Evolutionary conservation across 1,284 basidiomycete species (phyloP), one percentile per base, ranked within the genome.

Genomic region (Kwoniella shivajii): DNA sequence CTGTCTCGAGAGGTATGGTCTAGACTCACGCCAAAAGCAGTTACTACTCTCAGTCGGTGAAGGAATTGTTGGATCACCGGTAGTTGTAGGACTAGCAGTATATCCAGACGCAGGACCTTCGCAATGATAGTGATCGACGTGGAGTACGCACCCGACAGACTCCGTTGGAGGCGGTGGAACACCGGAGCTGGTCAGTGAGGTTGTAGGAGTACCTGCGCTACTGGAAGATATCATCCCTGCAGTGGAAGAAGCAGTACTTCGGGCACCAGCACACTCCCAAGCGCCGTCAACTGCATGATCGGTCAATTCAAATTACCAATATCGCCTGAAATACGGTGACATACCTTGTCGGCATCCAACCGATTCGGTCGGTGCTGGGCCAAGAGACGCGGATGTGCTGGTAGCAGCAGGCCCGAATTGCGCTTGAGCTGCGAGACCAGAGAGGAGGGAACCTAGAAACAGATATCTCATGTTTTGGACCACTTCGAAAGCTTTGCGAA

Each of bases 111-210:
- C 56, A n/a, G 57, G 57, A 0, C 62, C 68, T 22, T 63, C 64
- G 38, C 70, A 70, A 20, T 69, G 65, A 50, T 61, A 70, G 38
- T 67, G 60, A 44, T 64, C 63, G 33, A 43, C 57, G 31, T 68
- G 66, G 16, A 64, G 56, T 20, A 29, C 41, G 41, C 66, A 68
- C n/a, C 68, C 63, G 6, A 51, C 54, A 20, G 54, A 60, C 31
- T 66, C 61, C 10, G 66, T 61, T 7, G 68, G 68, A 16, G 60
- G 57, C 1, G 62, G 45, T 6, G 60, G 54, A 16, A 59, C 52
- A 10, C 50, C 34, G 22, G 34, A 37, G 24, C 33, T 38, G 20
- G 31, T 20, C 16, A n/a, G 6, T 18, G 50, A 47, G 22, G 37
- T 30, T 37, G 55, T 38, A 18, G 38, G 54, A 9, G 55, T 36